These are phyloP conservation scores for Globisporangium iwayamae DNA, from an alignment of 352 stramenopile species.

Conservation along the genomic window DNA sequence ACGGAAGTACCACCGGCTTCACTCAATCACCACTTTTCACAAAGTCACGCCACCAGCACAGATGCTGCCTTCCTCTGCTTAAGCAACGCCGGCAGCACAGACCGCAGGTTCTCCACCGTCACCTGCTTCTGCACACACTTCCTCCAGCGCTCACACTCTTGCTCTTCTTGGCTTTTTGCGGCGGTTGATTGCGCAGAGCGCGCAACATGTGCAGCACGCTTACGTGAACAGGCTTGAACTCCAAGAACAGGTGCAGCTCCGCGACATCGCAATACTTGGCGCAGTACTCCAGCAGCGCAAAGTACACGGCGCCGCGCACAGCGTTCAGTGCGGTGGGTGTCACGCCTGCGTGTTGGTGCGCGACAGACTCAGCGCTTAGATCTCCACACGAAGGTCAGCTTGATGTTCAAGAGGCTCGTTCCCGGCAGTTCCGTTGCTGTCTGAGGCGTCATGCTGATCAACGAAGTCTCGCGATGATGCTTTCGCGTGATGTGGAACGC, in stretches of 20 bases:
- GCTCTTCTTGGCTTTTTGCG: slow-evolving; percentile 14
- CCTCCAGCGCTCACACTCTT: background rate
- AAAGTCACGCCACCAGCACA: background rate
- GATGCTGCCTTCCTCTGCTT: slow-evolving; percentile 22
- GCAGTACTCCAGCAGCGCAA: slow-evolving; percentile 66
- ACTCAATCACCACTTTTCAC: background rate
- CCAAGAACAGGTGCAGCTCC: slow-evolving; percentile 47
- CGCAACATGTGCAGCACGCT: slow-evolving; percentile 54
- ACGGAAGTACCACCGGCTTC: background rate
- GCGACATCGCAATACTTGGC: slow-evolving; percentile 36
- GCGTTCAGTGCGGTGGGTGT: background rate
- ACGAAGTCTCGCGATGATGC: background rate
- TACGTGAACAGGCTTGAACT: slow-evolving; percentile 51
- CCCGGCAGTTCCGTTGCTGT: background rate
- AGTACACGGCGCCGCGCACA: slow-evolving; percentile 45
- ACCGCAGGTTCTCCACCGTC: slow-evolving; percentile 44
- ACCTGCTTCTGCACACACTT: slow-evolving; percentile 22
- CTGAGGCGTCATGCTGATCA: background rate
- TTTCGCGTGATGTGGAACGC: slow-evolving; percentile 17
- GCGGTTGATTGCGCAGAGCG: slow-evolving; percentile 35
- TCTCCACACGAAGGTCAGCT: background rate
- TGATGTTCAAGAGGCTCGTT: background rate
- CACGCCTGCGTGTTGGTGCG: too few species aligned
- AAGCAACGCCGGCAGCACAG: slow-evolving; percentile 39
- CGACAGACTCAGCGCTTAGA: background rate